Evolutionary conservation across 2,329 filamentous ascomycete species (phyloP), one percentile per base, ranked within the genome.

Genomic region (Stachybotrys echinatus): DNA sequence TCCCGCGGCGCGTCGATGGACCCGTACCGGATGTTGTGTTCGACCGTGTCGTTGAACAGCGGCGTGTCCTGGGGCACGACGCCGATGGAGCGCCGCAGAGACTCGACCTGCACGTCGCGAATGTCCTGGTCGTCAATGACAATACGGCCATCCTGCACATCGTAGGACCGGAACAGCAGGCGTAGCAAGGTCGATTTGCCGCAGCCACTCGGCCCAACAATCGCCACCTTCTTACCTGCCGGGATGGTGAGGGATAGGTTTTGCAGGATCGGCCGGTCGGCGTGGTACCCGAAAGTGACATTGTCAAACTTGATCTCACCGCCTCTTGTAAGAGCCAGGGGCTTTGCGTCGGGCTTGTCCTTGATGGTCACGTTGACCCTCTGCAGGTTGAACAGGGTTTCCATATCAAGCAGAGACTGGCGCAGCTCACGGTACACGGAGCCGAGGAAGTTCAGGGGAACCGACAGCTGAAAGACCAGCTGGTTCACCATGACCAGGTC

Each of bases 401-500:
- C 94, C 94, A 99, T 99, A 66, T 99, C 95, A 31, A 99, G 77
- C 42, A 99, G 77, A 20, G 90, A 96, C 72, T 99, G 94, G 50
- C 94, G 82, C 48, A 99, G 79, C 71, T 99, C 94, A 59, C 94
- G 87, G 67, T 99, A 99, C 12, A 99, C 92, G 14, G 91, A 95
- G n/a, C 94, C 94, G 4, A 99, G 76, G 69, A 99, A 99, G 75
- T 99, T 99, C 52, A 99, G 80, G 0, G 94, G 94, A 4, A 99
- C 90, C 0, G 91, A 96, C 6, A 99, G 84, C 71, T 99, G 94
- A 72, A 99, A 99, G 52, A 99, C 92, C 18, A 99, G 84, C 74
- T 97, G 94, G 68, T 99, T 99, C 58, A 99, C 90, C 89, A 99
- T 95, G 64, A 99, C 94, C 27, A 99, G 77, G 65, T 99, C 95